Evolutionary conservation across 192 early-diverging fungal genomes (phyloP).

Genomic region (Borealophlyctis nickersoniae): DNA sequence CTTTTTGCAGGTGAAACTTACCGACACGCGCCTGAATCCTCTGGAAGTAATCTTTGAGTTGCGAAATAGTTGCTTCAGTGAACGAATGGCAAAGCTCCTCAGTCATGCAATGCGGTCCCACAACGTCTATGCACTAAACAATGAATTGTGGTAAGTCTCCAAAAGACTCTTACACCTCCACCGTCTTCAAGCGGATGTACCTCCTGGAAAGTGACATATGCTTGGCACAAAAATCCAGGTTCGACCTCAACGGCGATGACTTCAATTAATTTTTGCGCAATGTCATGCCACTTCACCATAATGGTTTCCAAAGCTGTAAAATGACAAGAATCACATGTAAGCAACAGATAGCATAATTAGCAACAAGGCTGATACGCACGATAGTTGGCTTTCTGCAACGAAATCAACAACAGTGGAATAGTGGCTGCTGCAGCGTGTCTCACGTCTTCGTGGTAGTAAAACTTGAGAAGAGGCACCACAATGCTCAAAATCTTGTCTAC

Average conservation of each 20-base stretch:
- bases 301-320: slow-evolving; percentile 13
- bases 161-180: slow-evolving; percentile 22
- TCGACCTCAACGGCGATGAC: slow-evolving; percentile 80
- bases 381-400: slow-evolving; percentile 35
- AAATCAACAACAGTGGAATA: slow-evolving; percentile 76
- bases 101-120: slow-evolving; percentile 64
- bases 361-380: slow-evolving; percentile 8
- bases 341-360: not conserved
- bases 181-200: slow-evolving; percentile 10
- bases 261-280: slow-evolving; percentile 75
- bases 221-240: slow-evolving; percentile 69
- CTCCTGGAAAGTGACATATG: slow-evolving; percentile 70
- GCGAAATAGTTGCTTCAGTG: slow-evolving; percentile 61
- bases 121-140: slow-evolving; percentile 56
- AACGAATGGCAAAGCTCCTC: slow-evolving; percentile 69
- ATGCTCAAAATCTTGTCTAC: slow-evolving; percentile 80
- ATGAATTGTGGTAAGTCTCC: slow-evolving; percentile 8
- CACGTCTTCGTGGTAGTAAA: slow-evolving; percentile 98
- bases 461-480: slow-evolving; percentile 85
- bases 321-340: not conserved
- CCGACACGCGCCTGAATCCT: slow-evolving; percentile 71
- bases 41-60: slow-evolving; percentile 74
- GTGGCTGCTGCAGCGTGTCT: slow-evolving; percentile 78
- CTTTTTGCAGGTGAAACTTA: slow-evolving; percentile 7
- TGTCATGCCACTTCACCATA: slow-evolving; percentile 65